Percentiles rank a stretch among this genome's conserved stretches.
Evolutionary conservation across 305 asterid species (phyloP).

Genomic region (Solanum hybrid): DNA sequence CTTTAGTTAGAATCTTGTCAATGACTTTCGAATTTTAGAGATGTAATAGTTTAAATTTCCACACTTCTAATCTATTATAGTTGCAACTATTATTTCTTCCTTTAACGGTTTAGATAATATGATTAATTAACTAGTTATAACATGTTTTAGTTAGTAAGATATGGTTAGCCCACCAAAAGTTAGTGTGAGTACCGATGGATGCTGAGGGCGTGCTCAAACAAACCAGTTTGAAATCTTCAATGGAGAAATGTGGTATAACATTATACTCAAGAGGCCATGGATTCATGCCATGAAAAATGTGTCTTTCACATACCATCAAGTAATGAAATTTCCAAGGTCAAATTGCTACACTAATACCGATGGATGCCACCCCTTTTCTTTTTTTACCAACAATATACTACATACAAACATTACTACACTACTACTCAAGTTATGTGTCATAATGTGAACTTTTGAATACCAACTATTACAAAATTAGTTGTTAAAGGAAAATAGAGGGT

Average conservation of each 20-base stretch:
- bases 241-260: neutral
- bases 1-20: neutral
- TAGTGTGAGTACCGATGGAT: neutral
- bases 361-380: neutral
- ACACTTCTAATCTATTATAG: neutral
- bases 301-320: neutral
- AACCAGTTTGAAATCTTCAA: neutral
- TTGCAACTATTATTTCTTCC: neutral
- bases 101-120: neutral
- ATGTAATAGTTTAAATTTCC: neutral
- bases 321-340: neutral
- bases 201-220: neutral
- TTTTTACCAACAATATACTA: neutral
- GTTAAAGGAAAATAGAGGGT: neutral
- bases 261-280: neutral
- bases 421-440: neutral
- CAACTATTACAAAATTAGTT: neutral
- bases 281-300: neutral
- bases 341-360: neutral
- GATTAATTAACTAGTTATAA: neutral
- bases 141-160: neutral
- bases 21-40: neutral
- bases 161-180: neutral
- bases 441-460: neutral
- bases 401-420: neutral